phyloP scores from a whole-genome alignment of 257 asterid genomes.

The Solanum lycopersicoides region DNA sequence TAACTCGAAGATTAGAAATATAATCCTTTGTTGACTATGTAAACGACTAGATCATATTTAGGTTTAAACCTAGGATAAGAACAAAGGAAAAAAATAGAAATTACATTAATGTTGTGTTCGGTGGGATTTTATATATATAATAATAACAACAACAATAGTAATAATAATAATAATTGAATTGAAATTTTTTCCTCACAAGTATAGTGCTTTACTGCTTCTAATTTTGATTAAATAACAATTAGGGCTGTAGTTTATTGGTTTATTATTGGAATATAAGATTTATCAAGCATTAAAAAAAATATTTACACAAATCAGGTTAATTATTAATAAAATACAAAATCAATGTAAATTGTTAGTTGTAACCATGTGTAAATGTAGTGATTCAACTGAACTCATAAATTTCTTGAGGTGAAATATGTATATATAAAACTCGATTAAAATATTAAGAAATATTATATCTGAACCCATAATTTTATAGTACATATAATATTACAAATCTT shows the following conservation, averaged over 20 bases:
- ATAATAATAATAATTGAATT: background rate
- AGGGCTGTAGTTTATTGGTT: background rate
- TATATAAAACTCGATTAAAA: too few species aligned
- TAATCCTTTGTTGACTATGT: background rate
- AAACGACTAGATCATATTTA: background rate
- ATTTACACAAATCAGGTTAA: background rate
- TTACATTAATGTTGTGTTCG: background rate
- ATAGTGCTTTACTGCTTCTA: background rate
- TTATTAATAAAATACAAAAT: background rate
- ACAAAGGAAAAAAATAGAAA: background rate
- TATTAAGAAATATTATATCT: too few species aligned
- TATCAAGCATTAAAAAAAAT: background rate
- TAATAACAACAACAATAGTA: too few species aligned
- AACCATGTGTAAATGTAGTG: background rate
- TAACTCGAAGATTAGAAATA: background rate
- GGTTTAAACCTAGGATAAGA: background rate
- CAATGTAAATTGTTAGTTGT: background rate
- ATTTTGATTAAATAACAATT: background rate
- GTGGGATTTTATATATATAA: background rate
- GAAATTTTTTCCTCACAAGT: background rate
- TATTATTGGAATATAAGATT: background rate
- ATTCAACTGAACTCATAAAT: background rate
- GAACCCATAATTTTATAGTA: too few species aligned
- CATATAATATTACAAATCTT: too few species aligned
- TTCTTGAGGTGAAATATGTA: rapidly evolving